A percentile compares a stretch with the other conserved stretches of the same genome.
Evolutionary conservation across 2,329 filamentous ascomycete genomes (phyloP).

Genomic region (Ilyonectria destructans): DNA sequence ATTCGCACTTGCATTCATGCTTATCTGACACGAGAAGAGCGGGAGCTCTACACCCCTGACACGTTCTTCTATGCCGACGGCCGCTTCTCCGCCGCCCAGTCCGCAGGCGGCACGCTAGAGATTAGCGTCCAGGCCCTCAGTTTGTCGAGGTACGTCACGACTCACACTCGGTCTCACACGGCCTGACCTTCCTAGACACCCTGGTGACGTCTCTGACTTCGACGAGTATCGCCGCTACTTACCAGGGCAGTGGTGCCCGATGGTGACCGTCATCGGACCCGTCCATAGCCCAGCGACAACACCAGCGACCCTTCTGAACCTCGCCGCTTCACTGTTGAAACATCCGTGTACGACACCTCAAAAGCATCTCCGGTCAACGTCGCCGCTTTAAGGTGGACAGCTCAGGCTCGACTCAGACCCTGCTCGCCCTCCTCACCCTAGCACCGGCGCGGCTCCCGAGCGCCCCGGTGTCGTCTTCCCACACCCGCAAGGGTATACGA

Average conservation of each 20-base stretch:
- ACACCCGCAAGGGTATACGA: constrained; percentile 5
- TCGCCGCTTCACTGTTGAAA: constrained; percentile 15
- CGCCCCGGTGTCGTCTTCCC: background rate
- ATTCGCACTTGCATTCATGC: constrained; percentile 15
- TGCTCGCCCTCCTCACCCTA: background rate
- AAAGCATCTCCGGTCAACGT: constrained; percentile 1
- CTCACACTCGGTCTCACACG: background rate
- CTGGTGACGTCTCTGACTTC: constrained; percentile 5
- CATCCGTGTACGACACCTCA: constrained; percentile 14
- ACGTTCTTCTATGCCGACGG: constrained; percentile 15
- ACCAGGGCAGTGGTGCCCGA: background rate
- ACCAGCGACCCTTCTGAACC: constrained; percentile 8
- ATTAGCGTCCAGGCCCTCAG: constrained; percentile 20
- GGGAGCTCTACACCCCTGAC: constrained; percentile 5
- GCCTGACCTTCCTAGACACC: constrained; percentile 1
- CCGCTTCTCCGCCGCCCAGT: constrained; percentile 13
- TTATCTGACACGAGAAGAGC: constrained; percentile 16
- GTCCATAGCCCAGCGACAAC: constrained; percentile 1
- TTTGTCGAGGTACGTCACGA: constrained; percentile 10
- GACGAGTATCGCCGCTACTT: constrained; percentile 3
- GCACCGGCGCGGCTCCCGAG: constrained; percentile 3
- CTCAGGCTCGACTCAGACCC: background rate
- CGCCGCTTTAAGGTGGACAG: constrained; percentile 1
- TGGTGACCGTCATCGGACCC: constrained; percentile 12
- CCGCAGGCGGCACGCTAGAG: background rate